These are phyloP conservation scores for Phaeosphaeriaceae sp. DNA, from an alignment of 2,329 filamentous ascomycete species.

Conservation along the genomic window DNA sequence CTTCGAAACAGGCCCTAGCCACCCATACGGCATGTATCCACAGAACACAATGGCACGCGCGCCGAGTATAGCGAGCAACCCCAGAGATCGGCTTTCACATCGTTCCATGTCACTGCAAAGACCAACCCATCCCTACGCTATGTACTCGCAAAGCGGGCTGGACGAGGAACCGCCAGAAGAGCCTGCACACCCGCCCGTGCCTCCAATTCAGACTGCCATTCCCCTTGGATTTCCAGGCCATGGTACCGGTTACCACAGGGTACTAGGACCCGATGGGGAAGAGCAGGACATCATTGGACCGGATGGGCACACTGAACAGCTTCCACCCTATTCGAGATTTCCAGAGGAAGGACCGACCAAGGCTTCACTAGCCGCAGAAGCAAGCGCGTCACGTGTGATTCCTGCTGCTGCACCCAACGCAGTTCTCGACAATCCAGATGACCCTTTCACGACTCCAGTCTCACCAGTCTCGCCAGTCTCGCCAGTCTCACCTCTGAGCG, in stretches of 20 bases:
- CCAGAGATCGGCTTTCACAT: slow-evolving; percentile 67
- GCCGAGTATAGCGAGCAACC: slow-evolving; percentile 73
- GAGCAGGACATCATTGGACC: slow-evolving; percentile 88
- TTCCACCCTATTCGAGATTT: slow-evolving; percentile 90
- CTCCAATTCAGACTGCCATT: slow-evolving; percentile 54
- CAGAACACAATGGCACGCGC: slow-evolving; percentile 66
- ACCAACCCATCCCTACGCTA: slow-evolving; percentile 82
- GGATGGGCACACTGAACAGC: slow-evolving; percentile 86
- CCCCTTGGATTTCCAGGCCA: slow-evolving; percentile 78
- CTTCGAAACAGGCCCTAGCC: slow-evolving; percentile 77
- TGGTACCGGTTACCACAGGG: slow-evolving; percentile 70
- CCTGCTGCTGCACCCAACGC: slow-evolving; percentile 25
- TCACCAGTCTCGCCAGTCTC: slow-evolving; percentile 34
- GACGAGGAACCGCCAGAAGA: slow-evolving; percentile 40
- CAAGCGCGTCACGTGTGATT: slow-evolving; percentile 39
- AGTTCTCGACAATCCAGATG: slow-evolving; percentile 24
- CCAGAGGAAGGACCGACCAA: slow-evolving; percentile 75
- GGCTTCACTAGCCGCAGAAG: slow-evolving; percentile 51
- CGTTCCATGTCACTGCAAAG: slow-evolving; percentile 65
- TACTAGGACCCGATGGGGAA: slow-evolving; percentile 79
- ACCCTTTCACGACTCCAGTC: slow-evolving; percentile 33
- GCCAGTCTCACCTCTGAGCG: slow-evolving; percentile 28
- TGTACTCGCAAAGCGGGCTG: slow-evolving; percentile 84
- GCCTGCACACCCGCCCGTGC: slow-evolving; percentile 40
- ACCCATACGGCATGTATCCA: slow-evolving; percentile 84